phyloP scores from a whole-genome alignment of 805 yeast species.

The Suhomyces canberraensis region DNA sequence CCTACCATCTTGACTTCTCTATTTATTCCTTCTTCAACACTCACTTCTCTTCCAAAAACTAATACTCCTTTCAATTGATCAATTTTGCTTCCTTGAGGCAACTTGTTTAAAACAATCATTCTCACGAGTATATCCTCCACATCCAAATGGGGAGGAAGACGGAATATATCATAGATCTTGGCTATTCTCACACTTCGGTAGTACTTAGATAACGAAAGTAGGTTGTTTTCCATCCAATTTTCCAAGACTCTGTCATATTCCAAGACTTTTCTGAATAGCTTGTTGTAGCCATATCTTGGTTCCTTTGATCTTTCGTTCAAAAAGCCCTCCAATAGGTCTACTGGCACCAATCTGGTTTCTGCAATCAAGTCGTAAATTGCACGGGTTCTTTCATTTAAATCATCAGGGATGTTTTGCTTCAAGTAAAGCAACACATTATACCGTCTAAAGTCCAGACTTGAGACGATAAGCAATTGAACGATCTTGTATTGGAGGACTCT shows the following conservation, averaged over 20 bases:
- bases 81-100: constrained; percentile 27
- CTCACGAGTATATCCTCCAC: constrained; percentile 26
- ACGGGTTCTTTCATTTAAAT: constrained; percentile 2
- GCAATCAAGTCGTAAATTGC: constrained; percentile 9
- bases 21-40: constrained; percentile 11
- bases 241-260: not conserved
- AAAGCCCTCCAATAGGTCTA: constrained; percentile 12
- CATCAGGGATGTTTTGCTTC: not conserved
- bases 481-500: constrained; percentile 23
- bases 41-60: constrained; percentile 18
- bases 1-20: constrained; percentile 27
- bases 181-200: constrained; percentile 23
- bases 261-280: constrained; percentile 1
- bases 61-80: constrained; percentile 31
- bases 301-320: constrained; percentile 3
- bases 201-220: constrained; percentile 27
- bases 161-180: constrained; percentile 19
- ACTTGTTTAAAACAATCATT: constrained; percentile 35
- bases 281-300: constrained; percentile 4
- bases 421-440: constrained; percentile 21
- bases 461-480: constrained; percentile 27
- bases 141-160: constrained; percentile 10
- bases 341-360: constrained; percentile 15
- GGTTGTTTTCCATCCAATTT: constrained; percentile 27
- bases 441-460: constrained; percentile 34